These are phyloP conservation scores for Euphrasia arctica DNA, from an alignment of 305 asterid genomes.

Conservation along the genomic window DNA sequence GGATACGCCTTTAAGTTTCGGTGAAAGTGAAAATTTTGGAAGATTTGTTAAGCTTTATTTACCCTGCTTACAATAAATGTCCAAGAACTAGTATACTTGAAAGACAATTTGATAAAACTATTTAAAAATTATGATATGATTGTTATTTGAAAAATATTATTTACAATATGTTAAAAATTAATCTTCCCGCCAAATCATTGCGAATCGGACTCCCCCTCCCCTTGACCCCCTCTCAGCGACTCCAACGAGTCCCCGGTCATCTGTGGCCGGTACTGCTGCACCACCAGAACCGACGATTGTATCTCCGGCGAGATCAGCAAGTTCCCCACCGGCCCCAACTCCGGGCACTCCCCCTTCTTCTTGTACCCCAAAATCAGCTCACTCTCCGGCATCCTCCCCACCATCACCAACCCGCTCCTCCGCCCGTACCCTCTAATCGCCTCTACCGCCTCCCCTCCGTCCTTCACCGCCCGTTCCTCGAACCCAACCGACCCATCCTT, in stretches of 20 bases:
- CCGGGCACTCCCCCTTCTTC: constrained; percentile 59
- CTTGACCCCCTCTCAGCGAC: constrained; percentile 35
- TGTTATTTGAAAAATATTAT: too few species aligned
- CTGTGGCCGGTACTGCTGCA: constrained; percentile 67
- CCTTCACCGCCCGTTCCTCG: constrained; percentile 41
- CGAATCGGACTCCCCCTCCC: constrained; percentile 43
- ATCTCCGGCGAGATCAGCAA: constrained; percentile 49
- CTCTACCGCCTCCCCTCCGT: constrained; percentile 35
- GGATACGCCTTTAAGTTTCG: too few species aligned
- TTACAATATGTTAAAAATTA: too few species aligned
- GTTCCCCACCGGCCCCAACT: constrained; percentile 71
- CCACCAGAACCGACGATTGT: constrained; percentile 73
- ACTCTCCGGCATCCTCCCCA: constrained; percentile 80
- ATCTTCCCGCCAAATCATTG: constrained; percentile 19
- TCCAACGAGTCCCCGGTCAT: constrained; percentile 42
- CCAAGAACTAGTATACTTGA: too few species aligned
- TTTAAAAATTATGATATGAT: too few species aligned
- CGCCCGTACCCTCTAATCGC: constrained; percentile 32
- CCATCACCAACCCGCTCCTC: constrained; percentile 52
- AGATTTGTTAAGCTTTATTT: too few species aligned
- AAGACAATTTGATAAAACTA: too few species aligned
- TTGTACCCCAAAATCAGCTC: constrained; percentile 47
- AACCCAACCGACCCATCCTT: constrained; percentile 46
- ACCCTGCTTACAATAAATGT: too few species aligned
- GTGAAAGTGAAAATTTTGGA: too few species aligned